A percentile compares a stretch with the other conserved stretches of the same genome.
Conservation (phyloP, 2,329 filamentous ascomycete species). For the Fusarium sublunatum region DNA sequence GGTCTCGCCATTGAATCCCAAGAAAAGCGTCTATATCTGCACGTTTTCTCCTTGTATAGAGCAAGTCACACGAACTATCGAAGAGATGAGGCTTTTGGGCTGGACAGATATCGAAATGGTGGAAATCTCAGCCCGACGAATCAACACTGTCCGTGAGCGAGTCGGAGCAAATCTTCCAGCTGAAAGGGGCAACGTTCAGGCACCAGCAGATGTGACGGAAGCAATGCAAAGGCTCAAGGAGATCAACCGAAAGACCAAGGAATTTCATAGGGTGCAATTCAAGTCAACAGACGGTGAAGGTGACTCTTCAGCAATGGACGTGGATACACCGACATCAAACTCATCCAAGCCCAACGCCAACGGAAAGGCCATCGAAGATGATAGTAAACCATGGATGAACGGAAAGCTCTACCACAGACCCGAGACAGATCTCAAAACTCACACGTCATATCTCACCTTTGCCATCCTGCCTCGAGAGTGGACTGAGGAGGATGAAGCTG, state of each 20-base stretch:
- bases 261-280: slow-evolving; percentile 65
- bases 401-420: slow-evolving; percentile 83
- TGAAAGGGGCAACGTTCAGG: slow-evolving; percentile 77
- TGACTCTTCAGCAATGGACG: slow-evolving; percentile 56
- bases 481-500: slow-evolving; percentile 82
- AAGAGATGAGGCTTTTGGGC: slow-evolving; percentile 79
- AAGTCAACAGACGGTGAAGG: slow-evolving; percentile 31
- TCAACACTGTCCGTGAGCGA: slow-evolving; percentile 85
- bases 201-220: slow-evolving; percentile 80
- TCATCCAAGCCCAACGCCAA: slow-evolving; percentile 44
- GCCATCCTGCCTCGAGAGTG: slow-evolving; percentile 88
- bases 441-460: slow-evolving; percentile 97
- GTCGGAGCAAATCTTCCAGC: slow-evolving; percentile 73
- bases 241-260: slow-evolving; percentile 75
- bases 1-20: slow-evolving; percentile 75
- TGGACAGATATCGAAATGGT: slow-evolving; percentile 97
- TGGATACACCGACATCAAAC: slow-evolving; percentile 49
- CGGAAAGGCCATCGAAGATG: slow-evolving; percentile 39
- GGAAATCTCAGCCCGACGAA: slow-evolving; percentile 81
- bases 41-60: slow-evolving; percentile 98
- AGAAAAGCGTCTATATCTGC: slow-evolving; percentile 81
- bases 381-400: slow-evolving; percentile 73
- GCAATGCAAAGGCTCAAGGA: slow-evolving; percentile 78
- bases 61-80: slow-evolving; percentile 89
- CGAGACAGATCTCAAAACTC: slow-evolving; percentile 91